Evolutionary conservation across 805 yeast species (phyloP).

Genomic region (Danielia reshetovae): DNA sequence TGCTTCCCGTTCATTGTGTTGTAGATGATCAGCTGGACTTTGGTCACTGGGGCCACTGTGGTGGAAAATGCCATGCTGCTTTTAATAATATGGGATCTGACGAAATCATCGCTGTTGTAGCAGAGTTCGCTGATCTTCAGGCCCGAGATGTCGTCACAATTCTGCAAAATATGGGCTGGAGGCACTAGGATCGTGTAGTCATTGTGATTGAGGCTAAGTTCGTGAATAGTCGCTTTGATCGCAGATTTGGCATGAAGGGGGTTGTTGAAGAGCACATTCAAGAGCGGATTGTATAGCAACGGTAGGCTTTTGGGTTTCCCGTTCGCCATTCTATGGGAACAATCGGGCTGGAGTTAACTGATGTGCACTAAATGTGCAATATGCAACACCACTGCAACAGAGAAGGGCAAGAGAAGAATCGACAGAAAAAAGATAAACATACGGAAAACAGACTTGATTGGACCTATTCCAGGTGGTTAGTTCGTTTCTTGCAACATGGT

Average conservation of each 20-base stretch:
- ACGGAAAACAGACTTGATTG: too few relatives aligned
- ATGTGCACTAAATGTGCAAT: too few relatives aligned
- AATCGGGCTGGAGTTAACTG: too few relatives aligned
- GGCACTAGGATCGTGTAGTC: conserved; percentile 67
- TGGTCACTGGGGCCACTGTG: conserved; percentile 23
- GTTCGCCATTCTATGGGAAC: conserved; percentile 6
- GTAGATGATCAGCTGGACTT: conserved; percentile 40
- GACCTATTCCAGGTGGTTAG: too few relatives aligned
- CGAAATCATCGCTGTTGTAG: conserved; percentile 50
- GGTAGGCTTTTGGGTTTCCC: conserved; percentile 40
- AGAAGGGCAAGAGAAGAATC: too few relatives aligned
- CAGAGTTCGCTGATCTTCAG: conserved; percentile 47
- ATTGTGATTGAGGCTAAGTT: conserved; percentile 40
- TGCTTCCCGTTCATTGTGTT: conserved; percentile 55
- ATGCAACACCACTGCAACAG: too few relatives aligned
- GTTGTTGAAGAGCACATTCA: conserved; percentile 65
- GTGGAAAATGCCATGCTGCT: conserved; percentile 20
- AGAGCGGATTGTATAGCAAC: conserved; percentile 54
- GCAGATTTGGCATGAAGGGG: conserved; percentile 43
- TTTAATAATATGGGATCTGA: conserved; percentile 57
- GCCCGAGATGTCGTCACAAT: conserved; percentile 26
- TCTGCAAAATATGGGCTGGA: conserved; percentile 42
- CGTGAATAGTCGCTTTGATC: conserved; percentile 42
- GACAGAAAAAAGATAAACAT: background rate
- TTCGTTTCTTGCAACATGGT: conserved; percentile 29